Base-by-base conservation (phyloP, 2,329 filamentous ascomycete species). In the Neospermospora avenae region DNA sequence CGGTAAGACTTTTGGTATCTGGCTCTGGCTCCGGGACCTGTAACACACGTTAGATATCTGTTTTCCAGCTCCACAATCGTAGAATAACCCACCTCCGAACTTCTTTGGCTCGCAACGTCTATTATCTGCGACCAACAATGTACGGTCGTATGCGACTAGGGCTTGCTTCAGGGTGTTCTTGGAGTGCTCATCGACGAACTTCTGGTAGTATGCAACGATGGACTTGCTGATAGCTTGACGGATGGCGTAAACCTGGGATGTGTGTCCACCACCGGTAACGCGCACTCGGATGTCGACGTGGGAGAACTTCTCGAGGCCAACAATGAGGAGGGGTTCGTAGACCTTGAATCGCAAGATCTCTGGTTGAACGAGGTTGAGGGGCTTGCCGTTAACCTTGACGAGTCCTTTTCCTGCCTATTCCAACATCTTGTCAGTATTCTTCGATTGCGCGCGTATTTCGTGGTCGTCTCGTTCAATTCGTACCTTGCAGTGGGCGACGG, bases 1-100 rank as follows among this genome's bases (percentile, higher is more conserved):
- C 93, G 91, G 88, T 97, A 96, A 73, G 93, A 96, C 85, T 97
- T 97, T 85, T 98, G 93, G 93, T 91, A 98, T 78, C 93, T 89
- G 77, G 93, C 84, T 77, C 93, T 89, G 77, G 95, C 93, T 87
- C 93, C 93, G 74, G 86, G 89, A 90, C 90, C 90, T 78, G 87
- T 88, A 77, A 91, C 48, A 63, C 52, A 53, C 7, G 61, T 72
- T 64, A 70, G 68, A 46, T 54, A 41, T 41, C 53, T 37, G 58
- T n/a, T 45, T 42, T 28, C 14, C 35, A 28, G 20, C 22, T 52
- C 31, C 22, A 54, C 22, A 53, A 28, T 34, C 55, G 34, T 39
- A 60, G 18, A 65, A n/a, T n/a, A n/a, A 67, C 64, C 57, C 63
- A 73, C 79, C 79, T 75, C 80, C 81, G 76, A 82, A 82, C 86